These are phyloP conservation scores for Pythium sp. DNA, from an alignment of 352 stramenopile genomes.

Conservation along the genomic window DNA sequence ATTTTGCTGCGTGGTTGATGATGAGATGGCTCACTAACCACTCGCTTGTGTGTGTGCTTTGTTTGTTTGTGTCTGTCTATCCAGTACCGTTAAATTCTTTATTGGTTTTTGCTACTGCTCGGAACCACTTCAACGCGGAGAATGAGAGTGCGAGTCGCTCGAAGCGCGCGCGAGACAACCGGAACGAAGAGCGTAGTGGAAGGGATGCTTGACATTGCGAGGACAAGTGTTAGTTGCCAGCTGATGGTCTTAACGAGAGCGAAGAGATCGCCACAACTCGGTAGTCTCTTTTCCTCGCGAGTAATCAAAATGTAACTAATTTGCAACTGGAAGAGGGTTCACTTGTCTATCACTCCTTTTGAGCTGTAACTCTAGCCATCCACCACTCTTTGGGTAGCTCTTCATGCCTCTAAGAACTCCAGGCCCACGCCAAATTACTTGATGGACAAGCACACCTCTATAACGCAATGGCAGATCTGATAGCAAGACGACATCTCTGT, in stretches of 20 bases:
- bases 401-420: no score
- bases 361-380: no score
- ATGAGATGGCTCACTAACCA: background rate
- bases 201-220: slow-evolving; percentile 55
- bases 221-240: slow-evolving; percentile 37
- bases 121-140: slow-evolving; percentile 1
- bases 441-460: no score
- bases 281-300: slow-evolving; percentile 12
- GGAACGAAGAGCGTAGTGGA: slow-evolving; percentile 24
- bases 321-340: slow-evolving; percentile 19
- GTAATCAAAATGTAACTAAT: slow-evolving; percentile 65
- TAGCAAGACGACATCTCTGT: no score
- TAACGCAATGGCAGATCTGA: no score
- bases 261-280: slow-evolving; percentile 18
- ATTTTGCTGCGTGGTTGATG: background rate
- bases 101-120: slow-evolving; percentile 34
- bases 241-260: slow-evolving; percentile 26
- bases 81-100: slow-evolving; percentile 70
- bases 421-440: no score
- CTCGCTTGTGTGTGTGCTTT: slow-evolving; percentile 1
- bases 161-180: background rate
- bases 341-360: no score
- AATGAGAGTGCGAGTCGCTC: slow-evolving; percentile 5
- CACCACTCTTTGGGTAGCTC: no score
- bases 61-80: slow-evolving; percentile 17